Evolutionary conservation across 306 rosid species (phyloP).

Genomic region (Arachis hypogaea): DNA sequence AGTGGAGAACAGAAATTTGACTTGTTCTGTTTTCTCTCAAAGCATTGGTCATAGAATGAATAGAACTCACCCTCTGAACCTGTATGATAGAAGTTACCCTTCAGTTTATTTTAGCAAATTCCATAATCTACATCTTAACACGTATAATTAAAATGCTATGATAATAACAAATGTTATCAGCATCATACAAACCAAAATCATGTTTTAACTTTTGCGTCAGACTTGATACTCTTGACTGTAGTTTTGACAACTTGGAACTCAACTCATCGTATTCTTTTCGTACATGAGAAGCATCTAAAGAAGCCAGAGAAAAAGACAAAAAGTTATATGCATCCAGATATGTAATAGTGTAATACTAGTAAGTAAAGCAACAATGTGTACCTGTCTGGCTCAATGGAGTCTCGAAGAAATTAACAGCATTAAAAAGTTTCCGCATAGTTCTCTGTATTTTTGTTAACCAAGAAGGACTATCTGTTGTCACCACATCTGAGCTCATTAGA

Average conservation of each 20-base stretch:
- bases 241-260: slow-evolving; percentile 79
- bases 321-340: slow-evolving; percentile 27
- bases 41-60: slow-evolving; percentile 81
- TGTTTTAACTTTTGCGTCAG: slow-evolving; percentile 76
- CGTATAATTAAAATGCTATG: slow-evolving; percentile 31
- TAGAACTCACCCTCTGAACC: slow-evolving; percentile 94
- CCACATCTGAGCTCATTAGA: slow-evolving; percentile 50
- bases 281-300: slow-evolving; percentile 79
- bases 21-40: slow-evolving; percentile 95
- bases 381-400: slow-evolving; percentile 91
- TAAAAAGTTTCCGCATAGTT: slow-evolving; percentile 64
- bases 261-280: slow-evolving; percentile 94
- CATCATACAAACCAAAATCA: slow-evolving; percentile 82
- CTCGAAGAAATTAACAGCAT: slow-evolving; percentile 84
- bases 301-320: slow-evolving; percentile 44
- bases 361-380: slow-evolving; percentile 34
- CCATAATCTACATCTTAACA: slow-evolving; percentile 18
- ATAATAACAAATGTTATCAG: slow-evolving; percentile 33
- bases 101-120: slow-evolving; percentile 48
- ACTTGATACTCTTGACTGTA: slow-evolving; percentile 85
- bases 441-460: slow-evolving; percentile 85
- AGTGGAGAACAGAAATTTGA: slow-evolving; percentile 44
- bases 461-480: slow-evolving; percentile 68
- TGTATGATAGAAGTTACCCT: slow-evolving; percentile 45
- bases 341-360: not conserved